phyloP scores from a whole-genome alignment of 768 basidiomycete species.

The Pleurotus salmoneostramineus region DNA sequence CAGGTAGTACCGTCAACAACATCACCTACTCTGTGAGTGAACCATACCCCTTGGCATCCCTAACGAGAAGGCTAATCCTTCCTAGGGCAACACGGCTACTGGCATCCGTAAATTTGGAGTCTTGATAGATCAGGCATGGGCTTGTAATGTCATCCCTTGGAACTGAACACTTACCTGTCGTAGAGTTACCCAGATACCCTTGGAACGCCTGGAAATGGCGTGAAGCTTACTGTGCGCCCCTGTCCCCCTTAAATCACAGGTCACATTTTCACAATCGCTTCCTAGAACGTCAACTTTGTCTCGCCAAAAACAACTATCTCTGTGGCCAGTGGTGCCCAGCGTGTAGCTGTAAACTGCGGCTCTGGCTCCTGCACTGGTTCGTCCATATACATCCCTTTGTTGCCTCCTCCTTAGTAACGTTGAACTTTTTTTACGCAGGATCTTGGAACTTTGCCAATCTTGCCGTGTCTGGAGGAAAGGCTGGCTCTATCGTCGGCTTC shows the following conservation, averaged over 20 bases:
- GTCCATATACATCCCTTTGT: neutral
- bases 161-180: neutral
- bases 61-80: neutral
- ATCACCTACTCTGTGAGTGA: slow-evolving; percentile 43
- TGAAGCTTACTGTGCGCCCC: slow-evolving; percentile 49
- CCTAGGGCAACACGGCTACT: slow-evolving; percentile 48
- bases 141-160: neutral
- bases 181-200: slow-evolving; percentile 55
- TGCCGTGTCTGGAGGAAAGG: slow-evolving; percentile 38
- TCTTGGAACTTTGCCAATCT: slow-evolving; percentile 50
- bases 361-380: slow-evolving; percentile 43
- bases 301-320: slow-evolving; percentile 34
- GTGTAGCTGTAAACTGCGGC: slow-evolving; percentile 57
- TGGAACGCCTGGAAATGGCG: slow-evolving; percentile 55
- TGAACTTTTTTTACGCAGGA: slow-evolving; percentile 22
- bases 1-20: slow-evolving; percentile 41
- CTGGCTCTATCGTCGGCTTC: slow-evolving; percentile 35
- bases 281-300: slow-evolving; percentile 48
- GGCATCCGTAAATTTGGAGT: slow-evolving; percentile 49
- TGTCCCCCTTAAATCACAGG: too few species aligned
- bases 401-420: neutral
- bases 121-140: slow-evolving; percentile 51
- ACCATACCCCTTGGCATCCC: neutral
- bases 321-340: slow-evolving; percentile 37
- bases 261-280: too few species aligned